Evolutionary conservation across 2,329 filamentous ascomycete genomes (phyloP).

Genomic region (Paracamarosporium sp.): DNA sequence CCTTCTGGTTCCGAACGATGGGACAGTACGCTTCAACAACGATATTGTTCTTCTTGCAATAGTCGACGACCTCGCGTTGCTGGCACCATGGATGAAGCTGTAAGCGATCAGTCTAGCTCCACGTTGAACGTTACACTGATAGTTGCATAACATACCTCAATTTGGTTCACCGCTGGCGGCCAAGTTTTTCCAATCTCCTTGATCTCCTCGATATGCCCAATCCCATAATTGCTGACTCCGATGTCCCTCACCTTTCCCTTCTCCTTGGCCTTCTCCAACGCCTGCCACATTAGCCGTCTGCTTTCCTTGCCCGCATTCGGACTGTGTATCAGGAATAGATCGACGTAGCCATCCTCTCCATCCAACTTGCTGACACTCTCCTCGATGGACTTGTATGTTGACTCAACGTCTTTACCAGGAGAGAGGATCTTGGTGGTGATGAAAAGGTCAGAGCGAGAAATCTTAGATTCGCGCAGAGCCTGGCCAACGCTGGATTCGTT

Average conservation of each 20-base stretch:
- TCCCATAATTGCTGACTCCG: slow-evolving; percentile 76
- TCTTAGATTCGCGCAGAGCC: slow-evolving; percentile 63
- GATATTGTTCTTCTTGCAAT: slow-evolving; percentile 65
- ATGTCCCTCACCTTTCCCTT: slow-evolving; percentile 70
- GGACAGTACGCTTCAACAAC: slow-evolving; percentile 70
- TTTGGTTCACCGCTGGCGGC: slow-evolving; percentile 77
- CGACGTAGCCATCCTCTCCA: slow-evolving; percentile 67
- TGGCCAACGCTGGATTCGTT: slow-evolving; percentile 73
- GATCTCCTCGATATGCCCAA: slow-evolving; percentile 72
- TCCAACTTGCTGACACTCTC: slow-evolving; percentile 69
- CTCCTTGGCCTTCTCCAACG: slow-evolving; percentile 66
- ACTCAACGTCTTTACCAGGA: slow-evolving; percentile 60
- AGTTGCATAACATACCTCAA: slow-evolving; percentile 62
- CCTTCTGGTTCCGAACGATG: slow-evolving; percentile 73
- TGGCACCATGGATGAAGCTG: slow-evolving; percentile 77
- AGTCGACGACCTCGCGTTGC: slow-evolving; percentile 64
- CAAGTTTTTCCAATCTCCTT: slow-evolving; percentile 68
- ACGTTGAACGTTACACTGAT: not conserved
- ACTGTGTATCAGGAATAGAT: slow-evolving; percentile 74
- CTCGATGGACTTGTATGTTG: slow-evolving; percentile 64
- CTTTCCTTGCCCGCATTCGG: slow-evolving; percentile 62
- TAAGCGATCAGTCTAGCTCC: not conserved
- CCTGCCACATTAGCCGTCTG: slow-evolving; percentile 69
- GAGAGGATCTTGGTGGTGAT: slow-evolving; percentile 74
- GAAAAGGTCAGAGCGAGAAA: slow-evolving; percentile 68